Evolutionary conservation across 176 grass and related monocot species (phyloP).

Genomic region (Urochloa ruziziensis): DNA sequence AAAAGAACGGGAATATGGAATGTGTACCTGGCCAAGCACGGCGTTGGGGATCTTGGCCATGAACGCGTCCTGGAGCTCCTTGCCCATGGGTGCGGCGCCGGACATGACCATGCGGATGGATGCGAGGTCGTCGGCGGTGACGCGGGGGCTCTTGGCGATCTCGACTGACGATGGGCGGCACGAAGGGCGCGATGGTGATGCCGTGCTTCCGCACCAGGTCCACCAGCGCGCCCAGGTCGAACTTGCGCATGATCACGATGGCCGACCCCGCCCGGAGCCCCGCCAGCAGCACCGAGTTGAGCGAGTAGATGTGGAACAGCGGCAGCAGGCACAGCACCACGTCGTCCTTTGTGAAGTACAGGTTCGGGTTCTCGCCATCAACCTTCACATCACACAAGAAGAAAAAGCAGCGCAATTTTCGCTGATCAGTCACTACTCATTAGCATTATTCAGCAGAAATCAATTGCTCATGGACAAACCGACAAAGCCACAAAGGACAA

Average conservation of each 20-base stretch:
- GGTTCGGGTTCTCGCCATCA: slow-evolving; percentile 80
- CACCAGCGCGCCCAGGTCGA: slow-evolving; percentile 56
- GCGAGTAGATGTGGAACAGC: slow-evolving; percentile 97
- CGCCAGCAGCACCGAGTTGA: slow-evolving; percentile 83
- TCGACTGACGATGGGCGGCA: slow-evolving; percentile 91
- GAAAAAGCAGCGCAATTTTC: not conserved
- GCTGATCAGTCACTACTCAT: no score
- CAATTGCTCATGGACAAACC: not conserved
- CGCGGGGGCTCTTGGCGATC: slow-evolving; percentile 74
- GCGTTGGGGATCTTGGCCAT: slow-evolving; percentile 84
- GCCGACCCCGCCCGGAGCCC: slow-evolving; percentile 59
- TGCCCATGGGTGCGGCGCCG: slow-evolving; percentile 82
- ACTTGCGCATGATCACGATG: slow-evolving; percentile 83
- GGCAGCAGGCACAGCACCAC: slow-evolving; percentile 79
- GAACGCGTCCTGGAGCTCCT: slow-evolving; percentile 78
- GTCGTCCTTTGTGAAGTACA: slow-evolving; percentile 73
- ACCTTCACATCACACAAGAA: not conserved
- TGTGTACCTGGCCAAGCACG: slow-evolving; percentile 86
- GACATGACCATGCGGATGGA: slow-evolving; percentile 87
- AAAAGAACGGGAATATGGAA: no score
- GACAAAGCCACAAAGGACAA: no score
- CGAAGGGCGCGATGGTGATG: slow-evolving; percentile 67
- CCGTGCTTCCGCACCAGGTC: slow-evolving; percentile 45
- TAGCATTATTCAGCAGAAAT: not conserved
- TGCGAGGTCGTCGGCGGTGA: slow-evolving; percentile 55